Percentiles rank a stretch among this genome's conserved stretches.
Evolutionary conservation across 306 rosid genomes (phyloP).

Genomic region (Begonia peltatifolia): DNA sequence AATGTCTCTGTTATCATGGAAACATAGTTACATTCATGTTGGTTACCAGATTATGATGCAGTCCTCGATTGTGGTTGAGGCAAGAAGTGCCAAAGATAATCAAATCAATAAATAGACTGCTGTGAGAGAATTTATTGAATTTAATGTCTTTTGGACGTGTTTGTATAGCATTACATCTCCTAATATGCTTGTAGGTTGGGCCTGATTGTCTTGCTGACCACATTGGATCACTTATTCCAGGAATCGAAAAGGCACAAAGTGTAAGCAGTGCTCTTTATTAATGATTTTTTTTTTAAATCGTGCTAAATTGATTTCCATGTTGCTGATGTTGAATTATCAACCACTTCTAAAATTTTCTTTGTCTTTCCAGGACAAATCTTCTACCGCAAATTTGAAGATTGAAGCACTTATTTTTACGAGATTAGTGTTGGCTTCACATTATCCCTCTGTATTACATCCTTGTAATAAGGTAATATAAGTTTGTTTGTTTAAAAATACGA

Average conservation of each 20-base stretch:
- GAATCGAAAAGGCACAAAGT: no score
- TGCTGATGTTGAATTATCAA: no score
- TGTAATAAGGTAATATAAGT: conserved; percentile 49
- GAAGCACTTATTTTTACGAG: conserved; percentile 88
- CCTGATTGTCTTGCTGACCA: conserved; percentile 97
- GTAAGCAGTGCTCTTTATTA: no score
- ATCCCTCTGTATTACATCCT: conserved; percentile 91
- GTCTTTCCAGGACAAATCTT: conserved; percentile 68
- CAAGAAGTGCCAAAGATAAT: conserved; percentile 89
- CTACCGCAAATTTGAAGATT: conserved; percentile 94
- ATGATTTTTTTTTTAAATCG: no score
- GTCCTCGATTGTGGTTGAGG: conserved; percentile 93
- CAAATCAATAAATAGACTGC: conserved; percentile 80
- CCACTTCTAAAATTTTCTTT: background rate
- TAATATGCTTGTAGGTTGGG: conserved; percentile 64
- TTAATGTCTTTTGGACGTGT: background rate
- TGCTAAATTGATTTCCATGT: no score
- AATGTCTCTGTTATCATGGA: no score
- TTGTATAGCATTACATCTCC: conserved; percentile 11
- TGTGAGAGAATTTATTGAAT: conserved; percentile 51
- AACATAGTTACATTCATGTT: no score
- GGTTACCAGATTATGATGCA: conserved; percentile 19
- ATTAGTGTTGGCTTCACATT: conserved; percentile 84
- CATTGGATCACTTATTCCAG: conserved; percentile 97
- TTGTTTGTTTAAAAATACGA: no score